A percentile compares a stretch with the other conserved stretches of the same genome.
phyloP scores from a whole-genome alignment of 148 eudicot genomes.

The Tetragonia tetragonoides region DNA sequence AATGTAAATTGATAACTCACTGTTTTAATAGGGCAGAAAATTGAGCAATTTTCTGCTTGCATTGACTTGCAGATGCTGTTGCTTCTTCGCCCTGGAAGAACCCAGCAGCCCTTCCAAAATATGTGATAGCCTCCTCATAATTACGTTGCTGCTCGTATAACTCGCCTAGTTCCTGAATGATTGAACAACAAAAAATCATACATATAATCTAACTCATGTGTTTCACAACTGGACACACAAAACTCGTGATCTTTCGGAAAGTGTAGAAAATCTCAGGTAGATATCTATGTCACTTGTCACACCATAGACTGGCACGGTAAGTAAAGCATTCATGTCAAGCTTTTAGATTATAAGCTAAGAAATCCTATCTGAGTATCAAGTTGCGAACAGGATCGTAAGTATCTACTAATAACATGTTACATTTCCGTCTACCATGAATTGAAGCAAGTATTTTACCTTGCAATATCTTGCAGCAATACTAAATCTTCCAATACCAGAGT shows the following conservation, averaged over 20 bases:
- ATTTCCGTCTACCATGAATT: not conserved
- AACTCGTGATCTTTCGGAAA: not conserved
- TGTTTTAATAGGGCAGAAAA: conserved; percentile 49
- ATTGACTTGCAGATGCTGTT: conserved; percentile 55
- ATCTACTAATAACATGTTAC: not conserved
- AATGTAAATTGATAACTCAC: conserved; percentile 29
- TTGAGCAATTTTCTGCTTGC: conserved; percentile 69
- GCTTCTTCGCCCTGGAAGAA: conserved; percentile 55
- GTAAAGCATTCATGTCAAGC: too few species aligned
- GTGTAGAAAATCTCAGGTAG: not conserved
- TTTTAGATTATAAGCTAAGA: too few species aligned
- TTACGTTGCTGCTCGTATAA: conserved; percentile 51
- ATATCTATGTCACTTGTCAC: not conserved
- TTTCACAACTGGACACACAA: not conserved
- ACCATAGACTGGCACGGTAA: not conserved
- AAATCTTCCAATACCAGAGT: conserved; percentile 35
- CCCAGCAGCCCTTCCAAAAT: conserved; percentile 49
- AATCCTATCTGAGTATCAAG: too few species aligned
- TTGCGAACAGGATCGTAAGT: too few species aligned
- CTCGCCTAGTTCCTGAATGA: conserved; percentile 59
- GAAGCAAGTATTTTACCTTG: conserved; percentile 37
- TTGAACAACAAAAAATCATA: not conserved
- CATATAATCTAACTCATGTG: not conserved
- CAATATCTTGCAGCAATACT: conserved; percentile 46
- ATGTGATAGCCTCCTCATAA: conserved; percentile 50